Conservation (phyloP, 768 basidiomycete genomes). For the Suillus ampliporus region DNA sequence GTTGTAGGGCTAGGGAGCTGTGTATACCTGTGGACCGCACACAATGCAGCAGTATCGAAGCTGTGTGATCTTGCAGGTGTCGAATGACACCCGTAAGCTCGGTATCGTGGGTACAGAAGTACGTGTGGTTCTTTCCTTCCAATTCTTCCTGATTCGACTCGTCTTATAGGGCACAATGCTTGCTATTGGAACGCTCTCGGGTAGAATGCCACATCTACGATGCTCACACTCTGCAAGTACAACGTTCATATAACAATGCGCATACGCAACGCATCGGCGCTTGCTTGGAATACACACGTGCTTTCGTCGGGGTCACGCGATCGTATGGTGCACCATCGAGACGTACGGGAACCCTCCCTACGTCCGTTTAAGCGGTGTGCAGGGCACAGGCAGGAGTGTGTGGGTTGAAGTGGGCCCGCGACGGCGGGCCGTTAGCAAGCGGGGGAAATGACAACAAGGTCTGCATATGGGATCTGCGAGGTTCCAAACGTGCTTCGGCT, state of each 20-base stretch:
- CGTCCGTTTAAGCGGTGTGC: constrained; percentile 74
- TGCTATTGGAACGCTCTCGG: constrained; percentile 91
- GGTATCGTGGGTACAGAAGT: constrained; percentile 91
- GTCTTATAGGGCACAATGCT: constrained; percentile 72
- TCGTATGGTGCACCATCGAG: constrained; percentile 88
- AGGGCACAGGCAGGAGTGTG: constrained; percentile 95
- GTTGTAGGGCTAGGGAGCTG: constrained; percentile 77
- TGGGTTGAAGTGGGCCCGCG: constrained; percentile 81
- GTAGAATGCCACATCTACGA: constrained; percentile 94
- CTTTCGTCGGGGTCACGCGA: constrained; percentile 92
- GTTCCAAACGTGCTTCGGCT: constrained; percentile 50
- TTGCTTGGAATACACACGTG: constrained; percentile 92
- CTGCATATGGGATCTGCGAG: constrained; percentile 93
- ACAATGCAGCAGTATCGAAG: constrained; percentile 90
- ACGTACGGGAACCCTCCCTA: constrained; percentile 73
- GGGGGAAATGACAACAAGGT: constrained; percentile 99
- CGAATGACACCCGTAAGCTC: constrained; percentile 82
- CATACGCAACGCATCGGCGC: constrained; percentile 88
- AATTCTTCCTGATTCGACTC: not conserved
- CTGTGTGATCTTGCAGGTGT: constrained; percentile 77
- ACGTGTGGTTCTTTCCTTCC: constrained; percentile 8
- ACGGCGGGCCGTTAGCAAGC: constrained; percentile 73
- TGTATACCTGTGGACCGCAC: constrained; percentile 97
- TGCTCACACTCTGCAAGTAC: constrained; percentile 72
- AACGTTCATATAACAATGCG: constrained; percentile 83